A percentile compares a stretch with the other conserved stretches of the same genome.
These are phyloP conservation scores for Elaeis guineensis DNA, from an alignment of 176 grass and related monocot species.

Conservation along the genomic window DNA sequence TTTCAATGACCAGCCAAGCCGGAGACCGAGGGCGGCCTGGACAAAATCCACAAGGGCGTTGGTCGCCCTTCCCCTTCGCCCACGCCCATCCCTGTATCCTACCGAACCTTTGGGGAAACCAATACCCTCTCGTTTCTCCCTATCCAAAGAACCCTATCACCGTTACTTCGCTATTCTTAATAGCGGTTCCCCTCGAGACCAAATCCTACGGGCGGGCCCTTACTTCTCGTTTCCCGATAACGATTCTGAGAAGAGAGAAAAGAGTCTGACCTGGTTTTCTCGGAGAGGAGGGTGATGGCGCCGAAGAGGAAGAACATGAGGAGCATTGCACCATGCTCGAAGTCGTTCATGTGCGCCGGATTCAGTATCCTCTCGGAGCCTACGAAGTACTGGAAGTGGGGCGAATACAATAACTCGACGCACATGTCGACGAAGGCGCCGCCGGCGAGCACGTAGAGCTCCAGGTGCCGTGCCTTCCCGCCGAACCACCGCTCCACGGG, in stretches of 20 bases:
- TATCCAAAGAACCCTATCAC: too few relatives aligned
- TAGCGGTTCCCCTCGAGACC: too few relatives aligned
- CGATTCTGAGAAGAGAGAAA: background rate
- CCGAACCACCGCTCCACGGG: constrained; percentile 20
- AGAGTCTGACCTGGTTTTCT: constrained; percentile 49
- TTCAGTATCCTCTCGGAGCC: constrained; percentile 40
- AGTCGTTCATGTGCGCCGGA: constrained; percentile 78
- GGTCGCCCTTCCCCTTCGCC: too few relatives aligned
- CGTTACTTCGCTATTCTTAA: too few relatives aligned
- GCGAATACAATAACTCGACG: constrained; percentile 87
- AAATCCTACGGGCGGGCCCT: too few relatives aligned
- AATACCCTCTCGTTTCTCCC: too few relatives aligned
- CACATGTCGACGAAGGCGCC: constrained; percentile 87
- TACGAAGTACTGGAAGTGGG: constrained; percentile 52
- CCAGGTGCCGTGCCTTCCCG: constrained; percentile 29
- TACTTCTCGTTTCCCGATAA: too few relatives aligned
- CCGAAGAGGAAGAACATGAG: constrained; percentile 97
- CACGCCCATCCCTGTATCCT: too few relatives aligned
- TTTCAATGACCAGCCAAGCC: too few relatives aligned
- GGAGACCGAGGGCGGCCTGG: too few relatives aligned
- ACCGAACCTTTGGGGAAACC: too few relatives aligned
- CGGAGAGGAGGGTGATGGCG: constrained; percentile 43
- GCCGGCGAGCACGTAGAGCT: constrained; percentile 65
- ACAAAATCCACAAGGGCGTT: too few relatives aligned
- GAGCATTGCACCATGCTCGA: constrained; percentile 91